A percentile compares a stretch with the other conserved stretches of the same genome.
Evolutionary conservation across 257 asterid genomes (phyloP).

Genomic region (Dorcoceras hygrometricum): DNA sequence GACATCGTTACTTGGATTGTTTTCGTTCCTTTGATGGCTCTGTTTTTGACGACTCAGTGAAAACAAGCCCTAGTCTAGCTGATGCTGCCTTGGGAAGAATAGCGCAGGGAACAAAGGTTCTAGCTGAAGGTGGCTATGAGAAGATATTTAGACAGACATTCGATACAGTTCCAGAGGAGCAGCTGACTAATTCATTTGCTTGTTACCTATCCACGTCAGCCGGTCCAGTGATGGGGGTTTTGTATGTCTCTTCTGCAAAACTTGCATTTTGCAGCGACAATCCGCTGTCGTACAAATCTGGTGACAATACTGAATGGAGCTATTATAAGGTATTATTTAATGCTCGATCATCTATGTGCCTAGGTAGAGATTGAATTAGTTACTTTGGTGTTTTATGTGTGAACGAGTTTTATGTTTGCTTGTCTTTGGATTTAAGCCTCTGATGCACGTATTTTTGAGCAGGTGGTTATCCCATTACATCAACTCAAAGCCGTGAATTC

Average conservation of each 20-base stretch:
- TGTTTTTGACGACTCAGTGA: slow-evolving; percentile 47
- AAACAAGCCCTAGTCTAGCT: slow-evolving; percentile 92
- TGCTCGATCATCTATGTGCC: slow-evolving; percentile 6
- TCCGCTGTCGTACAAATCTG: slow-evolving; percentile 78
- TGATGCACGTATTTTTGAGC: slow-evolving; percentile 15
- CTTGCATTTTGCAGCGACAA: slow-evolving; percentile 92
- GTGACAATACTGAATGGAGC: slow-evolving; percentile 88
- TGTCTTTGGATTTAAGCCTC: background rate
- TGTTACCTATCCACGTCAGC: slow-evolving; percentile 96
- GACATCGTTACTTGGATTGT: background rate
- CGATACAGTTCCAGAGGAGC: slow-evolving; percentile 91
- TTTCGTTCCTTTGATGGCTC: background rate
- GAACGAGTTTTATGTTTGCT: background rate
- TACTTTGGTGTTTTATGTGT: background rate
- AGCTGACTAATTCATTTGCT: slow-evolving; percentile 74
- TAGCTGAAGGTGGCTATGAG: slow-evolving; percentile 98
- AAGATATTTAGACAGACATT: slow-evolving; percentile 88
- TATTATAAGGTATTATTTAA: slow-evolving; percentile 73
- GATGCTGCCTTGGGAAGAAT: slow-evolving; percentile 98
- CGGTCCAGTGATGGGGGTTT: slow-evolving; percentile 96
- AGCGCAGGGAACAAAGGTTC: slow-evolving; percentile 92
- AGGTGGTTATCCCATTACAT: slow-evolving; percentile 92
- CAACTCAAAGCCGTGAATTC: slow-evolving; percentile 86
- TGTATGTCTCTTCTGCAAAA: slow-evolving; percentile 78
- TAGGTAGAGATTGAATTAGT: background rate